Conservation (phyloP, 1,139 yeast species). For the Arxiozyma telluris region DNA sequence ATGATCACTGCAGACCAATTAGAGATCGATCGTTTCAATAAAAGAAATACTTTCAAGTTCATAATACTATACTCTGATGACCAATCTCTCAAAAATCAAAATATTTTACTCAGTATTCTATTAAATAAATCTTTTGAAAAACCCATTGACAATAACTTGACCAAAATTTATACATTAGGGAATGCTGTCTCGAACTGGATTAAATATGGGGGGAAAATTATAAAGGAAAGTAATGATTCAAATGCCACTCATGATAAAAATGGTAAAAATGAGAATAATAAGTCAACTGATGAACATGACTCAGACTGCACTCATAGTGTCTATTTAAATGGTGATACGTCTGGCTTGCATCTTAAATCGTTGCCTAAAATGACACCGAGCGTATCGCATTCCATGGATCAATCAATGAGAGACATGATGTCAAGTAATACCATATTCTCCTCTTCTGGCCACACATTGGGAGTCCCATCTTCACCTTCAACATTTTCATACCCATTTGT, state of each 20-base stretch:
- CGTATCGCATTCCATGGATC: conserved; percentile 14
- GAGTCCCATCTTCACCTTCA: not conserved
- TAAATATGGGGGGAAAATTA: conserved; percentile 4
- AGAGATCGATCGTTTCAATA: conserved; percentile 45
- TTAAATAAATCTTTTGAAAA: conserved; percentile 23
- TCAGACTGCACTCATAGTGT: conserved; percentile 13
- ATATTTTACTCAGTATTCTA: conserved; percentile 16
- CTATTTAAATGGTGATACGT: conserved; percentile 21
- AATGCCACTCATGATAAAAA: not conserved
- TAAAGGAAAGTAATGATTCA: not conserved
- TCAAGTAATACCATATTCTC: conserved; percentile 7
- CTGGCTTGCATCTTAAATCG: conserved; percentile 16
- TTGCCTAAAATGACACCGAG: conserved; percentile 18
- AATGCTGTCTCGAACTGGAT: conserved; percentile 23
- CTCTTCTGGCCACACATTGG: not conserved
- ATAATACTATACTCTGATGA: conserved; percentile 51
- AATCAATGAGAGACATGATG: conserved; percentile 20
- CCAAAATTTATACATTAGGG: conserved; percentile 15
- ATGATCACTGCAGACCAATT: conserved; percentile 43
- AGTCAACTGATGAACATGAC: not conserved
- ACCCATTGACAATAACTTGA: conserved; percentile 13
- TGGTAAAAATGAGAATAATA: not conserved
- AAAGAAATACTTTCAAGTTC: conserved; percentile 47
- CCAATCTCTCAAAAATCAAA: conserved; percentile 16
- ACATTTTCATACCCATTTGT: not conserved